phyloP scores from a whole-genome alignment of 1,139 yeast species.

The Arxiozyma bovina region DNA sequence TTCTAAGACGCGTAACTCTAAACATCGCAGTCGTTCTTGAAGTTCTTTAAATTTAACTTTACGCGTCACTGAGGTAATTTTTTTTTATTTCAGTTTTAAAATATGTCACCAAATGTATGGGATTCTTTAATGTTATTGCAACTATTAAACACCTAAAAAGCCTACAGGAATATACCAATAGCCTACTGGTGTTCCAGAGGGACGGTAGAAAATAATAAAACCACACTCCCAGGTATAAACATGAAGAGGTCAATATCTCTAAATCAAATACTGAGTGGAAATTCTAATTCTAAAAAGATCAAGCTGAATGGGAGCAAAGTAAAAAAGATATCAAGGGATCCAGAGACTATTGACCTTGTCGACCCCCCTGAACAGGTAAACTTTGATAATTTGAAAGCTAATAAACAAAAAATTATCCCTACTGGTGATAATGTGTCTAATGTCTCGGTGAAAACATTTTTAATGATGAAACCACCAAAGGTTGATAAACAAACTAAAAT shows the following conservation, averaged over 20 bases:
- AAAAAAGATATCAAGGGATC: not conserved
- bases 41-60: no score
- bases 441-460: constrained; percentile 16
- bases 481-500: not conserved
- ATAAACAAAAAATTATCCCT: constrained; percentile 9
- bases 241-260: constrained; percentile 3
- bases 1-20: no score
- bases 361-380: not conserved
- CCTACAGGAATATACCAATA: no score
- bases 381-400: constrained; percentile 1
- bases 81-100: no score
- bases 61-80: no score
- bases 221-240: not conserved
- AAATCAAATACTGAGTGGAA: constrained; percentile 4
- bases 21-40: no score
- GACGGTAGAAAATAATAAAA: not conserved
- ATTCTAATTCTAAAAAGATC: not conserved
- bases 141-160: no score
- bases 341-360: constrained; percentile 1
- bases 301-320: not conserved
- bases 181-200: not conserved
- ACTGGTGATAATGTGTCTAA: constrained; percentile 6
- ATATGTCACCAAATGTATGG: no score
- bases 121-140: no score
- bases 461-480: constrained; percentile 13